Percentiles rank a stretch among this genome's conserved stretches.
Evolutionary conservation across 352 stramenopile species (phyloP).

Genomic region (Globisporangium uncinulatum): DNA sequence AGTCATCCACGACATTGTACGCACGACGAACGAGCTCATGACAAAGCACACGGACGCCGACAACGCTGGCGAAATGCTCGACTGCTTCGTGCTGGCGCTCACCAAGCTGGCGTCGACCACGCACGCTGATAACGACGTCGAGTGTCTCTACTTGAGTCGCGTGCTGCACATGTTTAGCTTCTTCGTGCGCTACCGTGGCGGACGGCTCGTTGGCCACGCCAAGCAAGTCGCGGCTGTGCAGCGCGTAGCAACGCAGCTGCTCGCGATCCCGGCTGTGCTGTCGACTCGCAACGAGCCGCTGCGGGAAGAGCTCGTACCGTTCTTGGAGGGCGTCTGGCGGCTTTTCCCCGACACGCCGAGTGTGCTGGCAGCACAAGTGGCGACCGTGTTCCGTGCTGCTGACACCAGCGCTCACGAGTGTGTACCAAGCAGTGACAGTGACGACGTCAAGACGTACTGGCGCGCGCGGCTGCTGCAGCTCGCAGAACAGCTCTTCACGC

Average conservation of each 20-base stretch:
- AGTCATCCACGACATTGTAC: slow-evolving; percentile 62
- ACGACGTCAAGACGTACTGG: slow-evolving; percentile 36
- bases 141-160: slow-evolving; percentile 64
- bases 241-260: slow-evolving; percentile 30
- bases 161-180: slow-evolving; percentile 47
- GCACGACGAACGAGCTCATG: slow-evolving; percentile 63
- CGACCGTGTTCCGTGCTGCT: slow-evolving; percentile 36
- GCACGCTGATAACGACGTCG: slow-evolving; percentile 26
- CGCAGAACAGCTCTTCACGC: slow-evolving; percentile 39
- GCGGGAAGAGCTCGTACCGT: slow-evolving; percentile 36
- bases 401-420: slow-evolving; percentile 6
- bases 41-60: slow-evolving; percentile 69
- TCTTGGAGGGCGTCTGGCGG: slow-evolving; percentile 63
- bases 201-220: slow-evolving; percentile 36
- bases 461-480: slow-evolving; percentile 43
- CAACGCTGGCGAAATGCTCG: slow-evolving; percentile 59
- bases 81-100: slow-evolving; percentile 54
- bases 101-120: slow-evolving; percentile 38
- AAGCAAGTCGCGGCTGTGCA: slow-evolving; percentile 34
- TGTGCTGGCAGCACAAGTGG: slow-evolving; percentile 32
- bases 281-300: slow-evolving; percentile 27
- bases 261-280: slow-evolving; percentile 41
- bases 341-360: slow-evolving; percentile 40
- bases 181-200: slow-evolving; percentile 55
- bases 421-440: not conserved